phyloP scores from a whole-genome alignment of 352 stramenopile genomes.

The Globisporangium iwayamae region DNA sequence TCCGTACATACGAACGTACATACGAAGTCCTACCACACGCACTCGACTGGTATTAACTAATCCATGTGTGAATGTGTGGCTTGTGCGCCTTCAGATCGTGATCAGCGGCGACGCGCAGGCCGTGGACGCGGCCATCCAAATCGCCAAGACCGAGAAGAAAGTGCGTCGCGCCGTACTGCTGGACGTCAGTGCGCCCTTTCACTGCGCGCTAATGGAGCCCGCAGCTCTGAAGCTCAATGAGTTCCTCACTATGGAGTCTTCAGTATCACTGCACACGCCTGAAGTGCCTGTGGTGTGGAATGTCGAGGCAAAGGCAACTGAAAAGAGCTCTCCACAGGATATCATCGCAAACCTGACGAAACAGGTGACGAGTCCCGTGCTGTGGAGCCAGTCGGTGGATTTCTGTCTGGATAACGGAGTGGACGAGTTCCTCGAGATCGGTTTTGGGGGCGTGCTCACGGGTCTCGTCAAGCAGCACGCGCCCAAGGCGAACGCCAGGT shows the following conservation, averaged over 20 bases:
- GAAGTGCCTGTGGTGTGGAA: conserved; percentile 81
- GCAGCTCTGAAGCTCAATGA: conserved; percentile 44
- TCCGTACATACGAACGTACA: no score
- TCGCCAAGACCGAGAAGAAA: conserved; percentile 66
- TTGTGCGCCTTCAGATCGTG: conserved; percentile 33
- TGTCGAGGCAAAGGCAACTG: conserved; percentile 45
- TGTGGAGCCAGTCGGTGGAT: conserved; percentile 81
- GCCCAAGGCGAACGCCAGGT: conserved; percentile 25
- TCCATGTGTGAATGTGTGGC: not conserved
- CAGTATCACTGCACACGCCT: conserved; percentile 25
- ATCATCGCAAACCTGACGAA: conserved; percentile 45
- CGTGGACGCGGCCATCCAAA: conserved; percentile 45
- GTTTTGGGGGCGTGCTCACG: conserved; percentile 63
- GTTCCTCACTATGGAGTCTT: conserved; percentile 25
- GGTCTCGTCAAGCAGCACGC: conserved; percentile 76
- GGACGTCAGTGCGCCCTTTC: conserved; percentile 83
- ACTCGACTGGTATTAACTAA: no score
- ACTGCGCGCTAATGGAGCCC: conserved; percentile 75
- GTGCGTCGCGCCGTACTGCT: conserved; percentile 67
- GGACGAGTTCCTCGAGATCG: conserved; percentile 64
- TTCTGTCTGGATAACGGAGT: conserved; percentile 49
- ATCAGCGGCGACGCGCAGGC: conserved; percentile 60
- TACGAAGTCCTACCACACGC: no score
- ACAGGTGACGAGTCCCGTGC: conserved; percentile 67
- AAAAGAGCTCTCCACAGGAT: conserved; percentile 30